Evolutionary conservation across 345 rosid species (phyloP).

Genomic region (Carallia brachiata): DNA sequence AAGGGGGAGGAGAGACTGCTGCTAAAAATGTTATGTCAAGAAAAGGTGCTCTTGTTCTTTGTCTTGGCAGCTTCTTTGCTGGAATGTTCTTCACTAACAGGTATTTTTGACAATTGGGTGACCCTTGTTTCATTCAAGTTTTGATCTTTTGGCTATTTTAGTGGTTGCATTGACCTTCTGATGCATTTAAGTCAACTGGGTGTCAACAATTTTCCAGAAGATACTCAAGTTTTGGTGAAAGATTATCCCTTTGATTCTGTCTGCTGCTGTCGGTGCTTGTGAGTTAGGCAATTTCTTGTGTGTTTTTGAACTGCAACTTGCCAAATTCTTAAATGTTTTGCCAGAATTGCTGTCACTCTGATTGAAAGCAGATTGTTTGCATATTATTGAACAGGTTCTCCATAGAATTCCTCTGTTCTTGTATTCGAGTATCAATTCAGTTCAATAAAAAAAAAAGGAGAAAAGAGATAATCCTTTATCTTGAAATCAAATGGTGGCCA

Average conservation of each 20-base stretch:
- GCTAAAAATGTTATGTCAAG: slow-evolving; percentile 46
- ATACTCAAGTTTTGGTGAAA: neutral
- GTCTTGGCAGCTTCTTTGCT: slow-evolving; percentile 62
- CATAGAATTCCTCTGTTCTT: neutral
- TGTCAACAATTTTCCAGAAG: neutral
- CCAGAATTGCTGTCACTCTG: neutral
- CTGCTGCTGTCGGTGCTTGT: neutral
- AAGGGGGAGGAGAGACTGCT: slow-evolving; percentile 33
- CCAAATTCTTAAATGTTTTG: slow-evolving; percentile 4
- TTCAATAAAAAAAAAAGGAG: no score
- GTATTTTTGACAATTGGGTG: slow-evolving; percentile 30
- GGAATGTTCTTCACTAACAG: slow-evolving; percentile 86
- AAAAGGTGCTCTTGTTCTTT: slow-evolving; percentile 60
- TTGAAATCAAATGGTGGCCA: neutral
- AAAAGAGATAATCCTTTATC: neutral
- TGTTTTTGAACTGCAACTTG: slow-evolving; percentile 6
- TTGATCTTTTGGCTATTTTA: neutral
- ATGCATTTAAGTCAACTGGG: slow-evolving; percentile 19
- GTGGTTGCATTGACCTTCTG: neutral
- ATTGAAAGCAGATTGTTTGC: slow-evolving; percentile 4
- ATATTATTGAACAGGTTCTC: neutral
- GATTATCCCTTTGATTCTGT: neutral
- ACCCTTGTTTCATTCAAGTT: slow-evolving; percentile 4
- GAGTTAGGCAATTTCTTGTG: neutral
- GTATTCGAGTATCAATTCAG: neutral